Percentiles rank a stretch among this genome's conserved stretches.
These are phyloP conservation scores for Coemansia asiatica DNA, from an alignment of 192 early-diverging fungal genomes.

Conservation along the genomic window DNA sequence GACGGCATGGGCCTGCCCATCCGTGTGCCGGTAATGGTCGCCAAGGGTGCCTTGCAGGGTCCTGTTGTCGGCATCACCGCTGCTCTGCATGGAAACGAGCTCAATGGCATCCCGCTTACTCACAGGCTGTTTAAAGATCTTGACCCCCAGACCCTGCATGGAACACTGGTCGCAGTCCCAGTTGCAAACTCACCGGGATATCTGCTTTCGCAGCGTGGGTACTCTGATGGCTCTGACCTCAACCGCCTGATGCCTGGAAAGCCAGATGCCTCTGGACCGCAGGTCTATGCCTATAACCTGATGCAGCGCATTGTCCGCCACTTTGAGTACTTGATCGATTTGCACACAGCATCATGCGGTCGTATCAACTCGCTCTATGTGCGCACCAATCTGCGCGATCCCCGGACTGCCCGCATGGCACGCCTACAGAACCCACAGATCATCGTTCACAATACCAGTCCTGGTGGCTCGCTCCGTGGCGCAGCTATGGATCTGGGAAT, in stretches of 20 bases:
- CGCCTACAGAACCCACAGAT: constrained; percentile 87
- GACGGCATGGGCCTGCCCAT: constrained; percentile 63
- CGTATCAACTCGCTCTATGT: constrained; percentile 88
- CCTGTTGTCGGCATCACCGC: constrained; percentile 72
- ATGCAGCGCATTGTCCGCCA: constrained; percentile 76
- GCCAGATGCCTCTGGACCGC: constrained; percentile 70
- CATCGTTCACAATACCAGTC: constrained; percentile 69
- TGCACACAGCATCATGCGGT: constrained; percentile 86
- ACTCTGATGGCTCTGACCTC: constrained; percentile 83
- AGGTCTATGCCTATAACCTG: constrained; percentile 80
- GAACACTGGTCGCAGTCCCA: constrained; percentile 87
- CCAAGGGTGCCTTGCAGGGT: constrained; percentile 63
- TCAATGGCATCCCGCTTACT: constrained; percentile 90
- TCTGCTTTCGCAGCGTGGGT: constrained; percentile 73
- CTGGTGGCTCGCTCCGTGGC: constrained; percentile 76
- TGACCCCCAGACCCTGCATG: constrained; percentile 67
- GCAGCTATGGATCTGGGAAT: constrained; percentile 75
- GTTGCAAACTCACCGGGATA: constrained; percentile 86
- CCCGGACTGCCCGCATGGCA: constrained; percentile 69
- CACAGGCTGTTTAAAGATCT: constrained; percentile 83
- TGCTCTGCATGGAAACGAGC: constrained; percentile 88
- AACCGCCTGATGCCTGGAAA: constrained; percentile 87
- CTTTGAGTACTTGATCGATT: constrained; percentile 83
- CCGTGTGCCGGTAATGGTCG: constrained; percentile 75
- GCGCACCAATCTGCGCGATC: constrained; percentile 80